Evolutionary conservation across 768 basidiomycete species (phyloP).

Genomic region (Trametes punicea): DNA sequence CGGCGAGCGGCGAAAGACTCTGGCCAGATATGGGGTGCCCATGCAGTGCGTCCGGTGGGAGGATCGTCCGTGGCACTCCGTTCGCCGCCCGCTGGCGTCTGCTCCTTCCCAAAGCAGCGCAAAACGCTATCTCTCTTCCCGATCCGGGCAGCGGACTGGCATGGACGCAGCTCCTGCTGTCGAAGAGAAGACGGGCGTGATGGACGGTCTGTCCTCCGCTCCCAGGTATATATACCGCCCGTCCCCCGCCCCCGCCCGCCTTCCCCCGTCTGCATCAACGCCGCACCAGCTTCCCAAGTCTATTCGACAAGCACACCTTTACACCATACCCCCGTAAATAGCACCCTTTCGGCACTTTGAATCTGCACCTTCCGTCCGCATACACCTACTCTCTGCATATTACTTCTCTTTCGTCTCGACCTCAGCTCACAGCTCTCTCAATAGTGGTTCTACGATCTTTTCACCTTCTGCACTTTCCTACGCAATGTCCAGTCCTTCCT

Average conservation of each 20-base stretch:
- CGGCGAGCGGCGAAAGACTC: neutral
- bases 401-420: slow-evolving; percentile 7
- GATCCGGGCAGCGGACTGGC: slow-evolving; percentile 13
- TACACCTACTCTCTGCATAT: slow-evolving; percentile 22
- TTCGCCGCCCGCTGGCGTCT: slow-evolving; percentile 11
- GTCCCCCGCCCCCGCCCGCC: slow-evolving; percentile 10
- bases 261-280: slow-evolving; percentile 6
- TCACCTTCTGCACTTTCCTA: neutral
- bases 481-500: slow-evolving; percentile 15
- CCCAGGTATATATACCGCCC: slow-evolving; percentile 19
- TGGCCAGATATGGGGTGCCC: neutral
- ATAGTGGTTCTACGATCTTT: neutral
- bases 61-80: slow-evolving; percentile 8
- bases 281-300: slow-evolving; percentile 7
- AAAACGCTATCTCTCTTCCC: slow-evolving; percentile 11
- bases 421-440: neutral
- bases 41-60: slow-evolving; percentile 4
- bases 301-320: slow-evolving; percentile 10
- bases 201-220: slow-evolving; percentile 16
- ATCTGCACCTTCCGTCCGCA: slow-evolving; percentile 4
- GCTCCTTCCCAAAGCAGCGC: slow-evolving; percentile 2
- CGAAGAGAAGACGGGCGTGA: slow-evolving; percentile 21
- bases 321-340: slow-evolving; percentile 9
- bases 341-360: neutral
- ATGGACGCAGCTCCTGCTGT: slow-evolving; percentile 17